Evolutionary conservation across 2,329 filamentous ascomycete species (phyloP), one percentile per base, ranked within the genome.

Genomic region (Fusarium proliferatum): DNA sequence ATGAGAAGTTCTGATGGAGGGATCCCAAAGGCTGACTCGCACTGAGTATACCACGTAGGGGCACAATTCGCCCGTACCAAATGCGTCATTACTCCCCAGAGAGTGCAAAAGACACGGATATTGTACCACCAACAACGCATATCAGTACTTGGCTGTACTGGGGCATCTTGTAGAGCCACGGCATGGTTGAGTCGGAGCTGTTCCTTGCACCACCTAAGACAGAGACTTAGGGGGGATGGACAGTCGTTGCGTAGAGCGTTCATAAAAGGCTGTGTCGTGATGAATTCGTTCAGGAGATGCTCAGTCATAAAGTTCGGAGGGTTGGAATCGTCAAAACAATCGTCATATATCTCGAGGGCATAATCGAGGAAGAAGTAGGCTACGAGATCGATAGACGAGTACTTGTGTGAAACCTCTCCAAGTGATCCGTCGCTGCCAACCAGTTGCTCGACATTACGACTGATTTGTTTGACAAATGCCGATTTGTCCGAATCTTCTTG

Each of bases 1-100:
- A 71, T 69, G n/a, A 78, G 75, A 26, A 78, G 75, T 62, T 78
- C 76, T 6, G 76, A 74, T 16, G 76, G 59, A 48, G 73, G 71
- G 26, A 78, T 77, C 5, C 75, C 76, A 17, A 77, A 64, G 21
- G 75, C 73, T 39, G 64, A 67, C 42, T 78, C 76, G 57, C 75
- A 78, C 34, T 69, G 36, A 7, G 11, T 33, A 33, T 74, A 77
- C 76, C 76, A 78, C 10, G 55, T 46, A 16, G 76, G 76, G 3
- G 66, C 64, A 23, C 36, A 42, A 23, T 64, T 61, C 26, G 71
- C 61, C 23, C 61, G 58, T 16, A 76, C 69, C 26, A 63, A n/a
- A 9, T 59, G 52, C 23, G 69, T 48, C 69, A 78, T 74, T 28
- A 58, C 61, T 38, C 63, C 45, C 76, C 76, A 78, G 16, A 78